Base-by-base conservation (phyloP, 768 basidiomycete species). In the Hypholoma fasciculare region DNA sequence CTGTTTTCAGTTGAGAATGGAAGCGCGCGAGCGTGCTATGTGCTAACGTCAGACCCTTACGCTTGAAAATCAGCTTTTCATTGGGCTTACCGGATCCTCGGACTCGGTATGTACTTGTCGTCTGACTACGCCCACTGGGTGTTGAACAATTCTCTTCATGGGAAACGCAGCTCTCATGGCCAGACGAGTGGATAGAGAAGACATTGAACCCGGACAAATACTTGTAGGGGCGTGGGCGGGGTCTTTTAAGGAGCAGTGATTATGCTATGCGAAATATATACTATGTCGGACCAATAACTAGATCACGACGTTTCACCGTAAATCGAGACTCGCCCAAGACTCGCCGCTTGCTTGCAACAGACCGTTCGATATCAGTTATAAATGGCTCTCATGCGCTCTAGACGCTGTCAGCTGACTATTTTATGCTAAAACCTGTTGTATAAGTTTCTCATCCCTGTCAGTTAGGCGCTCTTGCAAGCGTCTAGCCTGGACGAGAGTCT, bases 1-100 rank as follows among this genome's bases (percentile, higher is more conserved):
- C 57, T 64, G 44, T 65, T 71, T 17, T 67, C 66, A 6, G 57
- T 61, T 11, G 65, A 65, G 61, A 71, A 71, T 16, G 69, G 69
- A 16, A 70, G 26, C 38, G 50, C 56, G 16, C 53, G 42, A 2
- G 60, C 57, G 36, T 64, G 64, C 64, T 68, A 52, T 39, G n/a
- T 6, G 38, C 20, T 17, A 52, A 20, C 30, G 11, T 17, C n/a
- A 30, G 7, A 23, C 2, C 23, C 23, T 23, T 23, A 23, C 23
- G 23, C 23, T 23, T 4, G 23, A 23, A 23, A 23, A 23, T 4
- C 1, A 23, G 4, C 23, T 23, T 23, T 23, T 23, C 23, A 4
- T 23, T 23, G 23, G 23, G 23, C 53, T 47, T 47, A 54, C 53
- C 13, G 53, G 43, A 36, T 44, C 27, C 17, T 53, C 57, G 16